Percentiles rank a stretch among this genome's conserved stretches.
Conservation (phyloP, 495 filamentous ascomycete species). For the Aspergillus steynii region DNA sequence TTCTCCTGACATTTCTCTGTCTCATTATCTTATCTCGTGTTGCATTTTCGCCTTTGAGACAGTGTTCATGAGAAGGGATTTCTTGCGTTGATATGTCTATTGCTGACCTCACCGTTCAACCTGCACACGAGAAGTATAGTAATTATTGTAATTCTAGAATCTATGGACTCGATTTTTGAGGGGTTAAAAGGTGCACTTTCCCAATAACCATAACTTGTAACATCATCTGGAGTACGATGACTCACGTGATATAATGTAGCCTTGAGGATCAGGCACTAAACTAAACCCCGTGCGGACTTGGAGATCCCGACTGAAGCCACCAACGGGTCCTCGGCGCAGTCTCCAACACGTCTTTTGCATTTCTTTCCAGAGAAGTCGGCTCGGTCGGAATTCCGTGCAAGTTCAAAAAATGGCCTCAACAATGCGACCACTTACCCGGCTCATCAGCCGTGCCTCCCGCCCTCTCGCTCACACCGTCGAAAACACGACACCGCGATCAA, state of each 20-base stretch:
- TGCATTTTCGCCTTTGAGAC: constrained; percentile 1
- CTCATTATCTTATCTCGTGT: constrained; percentile 1
- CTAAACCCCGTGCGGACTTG: constrained; percentile 16
- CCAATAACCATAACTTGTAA: too few relatives aligned
- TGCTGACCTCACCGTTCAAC: neutral
- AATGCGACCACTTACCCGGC: constrained; percentile 29
- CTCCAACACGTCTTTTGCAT: neutral
- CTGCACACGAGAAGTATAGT: constrained; percentile 11
- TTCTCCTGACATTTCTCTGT: constrained; percentile 3
- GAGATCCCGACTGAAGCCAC: constrained; percentile 14
- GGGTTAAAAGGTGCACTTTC: neutral
- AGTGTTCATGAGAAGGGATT: neutral
- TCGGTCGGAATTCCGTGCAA: neutral
- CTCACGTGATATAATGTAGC: neutral
- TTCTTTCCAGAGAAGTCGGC: neutral
- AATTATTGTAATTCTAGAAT: constrained; percentile 27
- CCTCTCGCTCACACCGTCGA: constrained; percentile 21
- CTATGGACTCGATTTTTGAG: constrained; percentile 12
- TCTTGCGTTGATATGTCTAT: neutral
- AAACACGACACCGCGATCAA: constrained; percentile 3
- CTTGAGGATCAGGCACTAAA: constrained; percentile 7
- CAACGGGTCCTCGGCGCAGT: constrained; percentile 6
- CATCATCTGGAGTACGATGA: neutral
- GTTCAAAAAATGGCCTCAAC: constrained; percentile 32
- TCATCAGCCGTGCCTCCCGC: constrained; percentile 28